phyloP scores from a whole-genome alignment of 2,329 filamentous ascomycete species.

The Sarocladium strictum region DNA sequence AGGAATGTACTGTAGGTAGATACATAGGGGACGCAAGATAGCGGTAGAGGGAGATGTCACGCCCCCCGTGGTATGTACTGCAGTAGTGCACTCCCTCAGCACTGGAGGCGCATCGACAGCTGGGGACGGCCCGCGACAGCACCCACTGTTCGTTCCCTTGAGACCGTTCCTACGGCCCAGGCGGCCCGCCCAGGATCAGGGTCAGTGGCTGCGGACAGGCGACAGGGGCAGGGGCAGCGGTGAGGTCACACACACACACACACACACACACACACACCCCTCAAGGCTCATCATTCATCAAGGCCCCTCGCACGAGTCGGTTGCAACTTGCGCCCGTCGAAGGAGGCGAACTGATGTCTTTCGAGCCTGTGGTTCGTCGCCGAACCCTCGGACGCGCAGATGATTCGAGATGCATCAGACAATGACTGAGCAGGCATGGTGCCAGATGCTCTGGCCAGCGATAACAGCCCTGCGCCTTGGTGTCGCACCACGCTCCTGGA shows the following conservation, averaged over 20 bases:
- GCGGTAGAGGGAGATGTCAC: no score
- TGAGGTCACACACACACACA: constrained; percentile 3
- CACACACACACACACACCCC: no score
- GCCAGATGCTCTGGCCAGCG: no score
- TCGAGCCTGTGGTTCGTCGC: background rate
- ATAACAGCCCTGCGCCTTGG: constrained; percentile 3
- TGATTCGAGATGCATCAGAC: background rate
- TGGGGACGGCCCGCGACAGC: constrained; percentile 6
- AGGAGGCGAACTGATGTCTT: background rate
- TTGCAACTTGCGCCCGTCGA: constrained; percentile 8
- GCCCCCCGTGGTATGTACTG: background rate
- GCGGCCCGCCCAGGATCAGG: constrained; percentile 5
- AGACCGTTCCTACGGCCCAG: constrained; percentile 4
- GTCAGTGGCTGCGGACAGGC: background rate
- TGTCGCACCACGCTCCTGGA: background rate
- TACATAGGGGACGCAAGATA: no score
- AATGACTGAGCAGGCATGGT: no score
- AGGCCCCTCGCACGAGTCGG: no score
- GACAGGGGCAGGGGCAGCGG: background rate
- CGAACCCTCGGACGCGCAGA: background rate
- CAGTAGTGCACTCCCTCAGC: background rate
- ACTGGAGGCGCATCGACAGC: background rate
- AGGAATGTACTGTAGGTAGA: no score
- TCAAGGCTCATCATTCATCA: no score
- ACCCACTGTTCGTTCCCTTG: background rate